Base-by-base conservation (phyloP, 176 grass and related monocot species). In the Echinochloa phyllopogon region DNA sequence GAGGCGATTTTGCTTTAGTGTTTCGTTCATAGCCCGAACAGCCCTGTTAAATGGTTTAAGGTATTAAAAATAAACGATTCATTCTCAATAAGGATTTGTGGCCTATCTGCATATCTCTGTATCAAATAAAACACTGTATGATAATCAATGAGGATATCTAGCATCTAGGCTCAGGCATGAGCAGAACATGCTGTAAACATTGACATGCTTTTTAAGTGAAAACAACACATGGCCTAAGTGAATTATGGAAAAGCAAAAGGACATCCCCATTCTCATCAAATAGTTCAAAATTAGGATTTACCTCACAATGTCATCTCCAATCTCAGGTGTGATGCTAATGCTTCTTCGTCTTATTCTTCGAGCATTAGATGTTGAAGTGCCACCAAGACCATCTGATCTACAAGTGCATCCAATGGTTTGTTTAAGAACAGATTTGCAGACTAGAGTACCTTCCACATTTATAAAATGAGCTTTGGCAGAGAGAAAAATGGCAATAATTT, bases 11-110 rank as follows among this genome's bases (percentile, higher is more conserved):
- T 99, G 97, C 86, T 99, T 99, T 82, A 99, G 74, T 82, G 97
- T 99, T 92, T 96, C 97, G 59, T 94, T 99, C 93, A 99, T 99
- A 86, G 93, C 93, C 82, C 97, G 88, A 89, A 99, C 97, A 83
- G 93, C 94, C 88, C 97, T 99, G 84, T 66, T 74, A 75, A 83
- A 69, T 24, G 92, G 49, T 86, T 78, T 75, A 77, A 78, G 82
- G 72, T 58, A 58, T 56, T 81, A 61, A 78, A 86, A 81, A 80
- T 75, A 80, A 85, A 61, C 57, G 45, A 11, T 59, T 47, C 33
- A 66, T 87, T 6, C 38, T 72, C 71, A 77, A 53, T 76, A 57
- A 56, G 9, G 8, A 75, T 74, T 81, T 76, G 21, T 74, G 79
- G 76, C 80, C n/a, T 43, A 12, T 18, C n/a, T 71, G 11, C 40